These are phyloP conservation scores for Boletus calvinii DNA, from an alignment of 1,284 basidiomycete species.

Conservation along the genomic window DNA sequence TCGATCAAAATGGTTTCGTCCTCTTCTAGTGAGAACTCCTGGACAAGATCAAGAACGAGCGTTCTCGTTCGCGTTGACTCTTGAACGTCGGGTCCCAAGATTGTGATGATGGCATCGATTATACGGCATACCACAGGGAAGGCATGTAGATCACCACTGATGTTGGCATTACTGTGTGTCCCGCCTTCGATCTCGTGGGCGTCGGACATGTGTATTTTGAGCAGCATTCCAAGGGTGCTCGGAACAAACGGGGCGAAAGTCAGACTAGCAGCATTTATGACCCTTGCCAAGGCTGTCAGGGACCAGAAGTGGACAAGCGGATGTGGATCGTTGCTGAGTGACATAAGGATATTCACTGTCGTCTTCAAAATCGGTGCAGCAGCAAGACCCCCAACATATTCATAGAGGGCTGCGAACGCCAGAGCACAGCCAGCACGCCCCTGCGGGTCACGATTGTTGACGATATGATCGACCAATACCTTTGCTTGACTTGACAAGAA, in stretches of 20 bases:
- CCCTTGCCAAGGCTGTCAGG: constrained; percentile 80
- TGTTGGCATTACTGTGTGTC: constrained; percentile 77
- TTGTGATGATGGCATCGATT: constrained; percentile 89
- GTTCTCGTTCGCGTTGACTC: constrained; percentile 82
- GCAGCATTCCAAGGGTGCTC: constrained; percentile 86
- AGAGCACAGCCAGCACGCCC: constrained; percentile 92
- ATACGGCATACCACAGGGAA: constrained; percentile 92
- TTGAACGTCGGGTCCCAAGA: constrained; percentile 94
- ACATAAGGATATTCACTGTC: constrained; percentile 94
- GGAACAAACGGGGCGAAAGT: constrained; percentile 90
- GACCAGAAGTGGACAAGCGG: constrained; percentile 96
- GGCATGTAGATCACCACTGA: constrained; percentile 87
- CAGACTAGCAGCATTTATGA: constrained; percentile 90
- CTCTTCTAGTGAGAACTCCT: constrained; percentile 81
- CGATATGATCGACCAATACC: constrained; percentile 92
- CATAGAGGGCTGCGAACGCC: constrained; percentile 94
- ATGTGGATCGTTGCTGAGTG: constrained; percentile 93
- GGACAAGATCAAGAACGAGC: constrained; percentile 82
- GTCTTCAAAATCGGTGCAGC: constrained; percentile 96
- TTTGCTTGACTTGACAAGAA: constrained; percentile 91
- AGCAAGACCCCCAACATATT: constrained; percentile 88
- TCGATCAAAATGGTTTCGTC: constrained; percentile 91
- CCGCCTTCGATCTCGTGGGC: constrained; percentile 96
- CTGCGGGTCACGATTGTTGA: constrained; percentile 92
- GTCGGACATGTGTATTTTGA: constrained; percentile 89